phyloP scores from a whole-genome alignment of 768 basidiomycete genomes.

The Sarcodon aspratus region DNA sequence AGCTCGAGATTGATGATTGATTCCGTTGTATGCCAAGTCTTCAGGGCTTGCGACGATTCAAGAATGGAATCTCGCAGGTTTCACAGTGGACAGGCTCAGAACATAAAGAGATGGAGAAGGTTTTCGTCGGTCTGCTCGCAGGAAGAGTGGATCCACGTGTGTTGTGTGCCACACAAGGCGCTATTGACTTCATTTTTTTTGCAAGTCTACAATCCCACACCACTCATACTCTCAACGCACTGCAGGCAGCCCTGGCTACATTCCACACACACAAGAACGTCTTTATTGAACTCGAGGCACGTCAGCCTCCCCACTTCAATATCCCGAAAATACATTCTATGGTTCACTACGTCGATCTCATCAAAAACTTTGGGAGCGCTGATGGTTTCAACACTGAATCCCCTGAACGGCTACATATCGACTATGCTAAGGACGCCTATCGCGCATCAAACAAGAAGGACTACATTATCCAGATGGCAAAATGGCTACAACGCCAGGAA shows the following conservation, averaged over 20 bases:
- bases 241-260: conserved; percentile 14
- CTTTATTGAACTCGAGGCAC: conserved; percentile 23
- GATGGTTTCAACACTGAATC: conserved; percentile 10
- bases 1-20: conserved; percentile 21
- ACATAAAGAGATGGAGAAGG: conserved; percentile 16
- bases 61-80: conserved; percentile 20
- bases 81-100: conserved; percentile 19
- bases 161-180: conserved; percentile 3
- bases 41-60: conserved; percentile 19
- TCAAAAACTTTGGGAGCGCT: conserved; percentile 8
- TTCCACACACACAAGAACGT: conserved; percentile 28
- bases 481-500: conserved; percentile 23
- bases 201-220: conserved; percentile 22
- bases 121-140: conserved; percentile 1
- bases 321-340: conserved; percentile 13
- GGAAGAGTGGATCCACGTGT: neutral
- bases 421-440: conserved; percentile 2
- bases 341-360: conserved; percentile 7
- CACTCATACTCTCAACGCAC: conserved; percentile 12
- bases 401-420: conserved; percentile 7
- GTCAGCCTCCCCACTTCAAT: conserved; percentile 12
- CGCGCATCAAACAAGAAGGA: conserved; percentile 1
- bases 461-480: conserved; percentile 26
- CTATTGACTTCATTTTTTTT: conserved; percentile 26
- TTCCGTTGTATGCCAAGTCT: conserved; percentile 17